phyloP scores from a whole-genome alignment of 768 basidiomycete genomes.

The Tephrocybe sp. region DNA sequence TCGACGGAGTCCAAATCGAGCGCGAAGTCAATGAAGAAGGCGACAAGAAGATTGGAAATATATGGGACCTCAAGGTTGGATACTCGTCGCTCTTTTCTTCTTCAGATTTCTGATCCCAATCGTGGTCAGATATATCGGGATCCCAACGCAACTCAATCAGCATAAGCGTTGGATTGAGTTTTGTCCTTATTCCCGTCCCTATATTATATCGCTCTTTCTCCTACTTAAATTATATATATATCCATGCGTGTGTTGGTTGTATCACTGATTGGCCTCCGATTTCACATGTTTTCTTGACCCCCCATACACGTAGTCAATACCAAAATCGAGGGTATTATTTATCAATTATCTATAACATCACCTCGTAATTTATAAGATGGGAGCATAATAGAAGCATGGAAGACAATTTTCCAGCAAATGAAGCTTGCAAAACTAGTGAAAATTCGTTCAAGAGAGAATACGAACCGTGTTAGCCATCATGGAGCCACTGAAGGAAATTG shows the following conservation, averaged over 20 bases:
- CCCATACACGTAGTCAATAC: neutral
- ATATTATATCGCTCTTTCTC: slow-evolving; percentile 6
- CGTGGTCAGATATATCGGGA: slow-evolving; percentile 47
- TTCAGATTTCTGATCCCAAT: slow-evolving; percentile 7
- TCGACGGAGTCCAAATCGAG: slow-evolving; percentile 32
- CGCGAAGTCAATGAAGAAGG: slow-evolving; percentile 34
- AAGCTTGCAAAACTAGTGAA: too few species aligned
- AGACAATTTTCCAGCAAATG: too few species aligned
- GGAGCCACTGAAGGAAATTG: too few species aligned
- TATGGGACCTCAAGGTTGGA: slow-evolving; percentile 75
- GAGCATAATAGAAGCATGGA: too few species aligned
- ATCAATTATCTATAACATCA: too few species aligned
- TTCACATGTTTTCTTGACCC: neutral
- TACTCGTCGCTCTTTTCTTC: neutral
- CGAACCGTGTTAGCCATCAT: too few species aligned
- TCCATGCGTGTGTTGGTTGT: slow-evolving; percentile 19
- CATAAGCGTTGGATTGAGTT: slow-evolving; percentile 20
- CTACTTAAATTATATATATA: slow-evolving; percentile 14
- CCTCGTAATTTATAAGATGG: too few species aligned
- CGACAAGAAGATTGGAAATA: slow-evolving; percentile 59
- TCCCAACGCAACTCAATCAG: slow-evolving; percentile 41
- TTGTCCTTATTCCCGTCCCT: neutral
- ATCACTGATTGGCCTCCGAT: slow-evolving; percentile 9
- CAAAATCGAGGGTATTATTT: neutral
- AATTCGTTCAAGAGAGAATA: too few species aligned